These are phyloP conservation scores for Leccinum uliginosum DNA, from an alignment of 768 basidiomycete genomes.

Conservation along the genomic window DNA sequence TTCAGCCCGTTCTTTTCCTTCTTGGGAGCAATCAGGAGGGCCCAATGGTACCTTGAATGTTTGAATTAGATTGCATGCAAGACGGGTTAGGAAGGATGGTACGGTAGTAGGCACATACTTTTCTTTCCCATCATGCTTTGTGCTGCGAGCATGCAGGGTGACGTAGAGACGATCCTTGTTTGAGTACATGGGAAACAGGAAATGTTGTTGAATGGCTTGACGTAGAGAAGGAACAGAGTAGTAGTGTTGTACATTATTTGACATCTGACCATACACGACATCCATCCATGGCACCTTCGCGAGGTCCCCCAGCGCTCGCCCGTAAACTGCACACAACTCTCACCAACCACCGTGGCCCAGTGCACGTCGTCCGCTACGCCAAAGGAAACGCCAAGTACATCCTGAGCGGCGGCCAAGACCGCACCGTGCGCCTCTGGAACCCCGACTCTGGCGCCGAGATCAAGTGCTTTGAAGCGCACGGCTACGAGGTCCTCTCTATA, in stretches of 20 bases:
- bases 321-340: slow-evolving; percentile 64
- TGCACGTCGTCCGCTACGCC: slow-evolving; percentile 89
- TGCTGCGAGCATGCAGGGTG: neutral
- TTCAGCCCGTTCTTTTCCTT: neutral
- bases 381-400: slow-evolving; percentile 85
- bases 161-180: neutral
- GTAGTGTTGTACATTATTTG: no score
- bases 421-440: slow-evolving; percentile 89
- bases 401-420: slow-evolving; percentile 91
- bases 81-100: neutral
- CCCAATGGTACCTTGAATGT: neutral
- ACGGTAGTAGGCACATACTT: neutral
- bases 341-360: slow-evolving; percentile 70
- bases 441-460: slow-evolving; percentile 82
- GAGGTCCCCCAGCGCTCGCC: slow-evolving; percentile 49
- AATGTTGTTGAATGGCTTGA: no score
- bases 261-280: no score
- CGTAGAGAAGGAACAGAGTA: no score
- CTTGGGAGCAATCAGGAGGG: neutral
- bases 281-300: slow-evolving; percentile 52
- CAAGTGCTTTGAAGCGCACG: slow-evolving; percentile 87
- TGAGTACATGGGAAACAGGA: no score
- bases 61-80: neutral
- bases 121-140: neutral
- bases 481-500: slow-evolving; percentile 91